phyloP scores from a whole-genome alignment of 768 basidiomycete species.

The Mycena rebaudengoi region DNA sequence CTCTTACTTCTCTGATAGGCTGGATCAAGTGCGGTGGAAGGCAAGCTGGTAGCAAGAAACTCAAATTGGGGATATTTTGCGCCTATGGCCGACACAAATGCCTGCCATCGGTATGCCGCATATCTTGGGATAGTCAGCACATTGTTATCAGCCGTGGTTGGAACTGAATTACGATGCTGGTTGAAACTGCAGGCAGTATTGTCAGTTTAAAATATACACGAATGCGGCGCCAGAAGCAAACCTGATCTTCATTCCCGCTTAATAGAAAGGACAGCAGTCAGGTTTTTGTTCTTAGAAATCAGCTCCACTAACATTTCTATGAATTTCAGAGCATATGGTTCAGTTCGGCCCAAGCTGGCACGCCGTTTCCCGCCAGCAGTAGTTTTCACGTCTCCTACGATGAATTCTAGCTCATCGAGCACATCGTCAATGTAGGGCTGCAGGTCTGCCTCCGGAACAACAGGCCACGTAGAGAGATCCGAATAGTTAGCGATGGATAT shows the following conservation, averaged over 20 bases:
- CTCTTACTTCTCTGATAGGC: conserved; percentile 49
- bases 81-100: conserved; percentile 30
- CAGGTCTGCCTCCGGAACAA: conserved; percentile 39
- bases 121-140: conserved; percentile 51
- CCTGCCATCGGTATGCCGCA: conserved; percentile 43
- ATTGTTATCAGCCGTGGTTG: conserved; percentile 19
- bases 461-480: conserved; percentile 44
- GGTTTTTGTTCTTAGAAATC: not conserved
- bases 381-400: conserved; percentile 55
- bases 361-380: conserved; percentile 51
- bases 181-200: conserved; percentile 29
- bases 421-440: conserved; percentile 33
- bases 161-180: conserved; percentile 33
- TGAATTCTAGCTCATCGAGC: conserved; percentile 59
- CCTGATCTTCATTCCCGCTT: conserved; percentile 45
- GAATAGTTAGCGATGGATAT: conserved; percentile 44
- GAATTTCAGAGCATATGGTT: conserved; percentile 57
- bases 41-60: conserved; percentile 58
- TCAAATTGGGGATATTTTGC: conserved; percentile 41
- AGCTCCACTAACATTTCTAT: conserved; percentile 56
- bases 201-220: not conserved
- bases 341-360: conserved; percentile 60
- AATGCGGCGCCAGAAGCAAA: conserved; percentile 3
- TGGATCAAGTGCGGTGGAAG: conserved; percentile 51
- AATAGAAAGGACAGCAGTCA: not conserved